phyloP scores from a whole-genome alignment of 2,329 filamentous ascomycete genomes.

The Trichoderma hamatum region DNA sequence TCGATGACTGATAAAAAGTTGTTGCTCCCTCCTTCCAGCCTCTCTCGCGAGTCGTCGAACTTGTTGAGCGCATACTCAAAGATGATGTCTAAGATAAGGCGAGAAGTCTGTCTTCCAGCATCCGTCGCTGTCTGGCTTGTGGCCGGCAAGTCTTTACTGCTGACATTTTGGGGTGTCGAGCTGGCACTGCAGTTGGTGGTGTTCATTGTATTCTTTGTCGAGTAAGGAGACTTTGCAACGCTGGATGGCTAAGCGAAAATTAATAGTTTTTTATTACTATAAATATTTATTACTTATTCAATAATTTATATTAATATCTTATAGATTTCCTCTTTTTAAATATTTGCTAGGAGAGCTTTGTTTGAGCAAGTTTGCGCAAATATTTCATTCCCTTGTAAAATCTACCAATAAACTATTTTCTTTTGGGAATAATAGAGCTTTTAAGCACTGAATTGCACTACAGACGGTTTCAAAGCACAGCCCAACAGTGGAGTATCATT shows the following conservation, averaged over 20 bases:
- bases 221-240: not conserved
- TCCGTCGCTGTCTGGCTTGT: not conserved
- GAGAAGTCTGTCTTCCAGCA: not conserved
- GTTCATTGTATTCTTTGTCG: not conserved
- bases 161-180: not conserved
- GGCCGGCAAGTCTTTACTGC: not conserved
- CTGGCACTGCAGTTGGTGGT: not conserved
- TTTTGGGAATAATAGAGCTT: not conserved
- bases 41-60: constrained; percentile 32
- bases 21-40: constrained; percentile 28
- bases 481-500: not conserved
- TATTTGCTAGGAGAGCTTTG: not conserved
- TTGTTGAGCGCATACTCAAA: constrained; percentile 36
- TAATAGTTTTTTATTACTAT: not conserved
- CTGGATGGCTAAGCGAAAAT: not conserved
- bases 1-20: constrained; percentile 34
- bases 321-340: not conserved
- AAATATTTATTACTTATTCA: not conserved
- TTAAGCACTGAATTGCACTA: not conserved
- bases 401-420: not conserved
- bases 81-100: constrained; percentile 34
- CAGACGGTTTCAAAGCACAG: no score
- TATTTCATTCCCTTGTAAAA: not conserved
- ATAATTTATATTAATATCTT: not conserved
- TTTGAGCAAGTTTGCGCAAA: not conserved